These are phyloP conservation scores for Microcyclospora tardicrescens DNA, from an alignment of 2,329 filamentous ascomycete genomes.

Conservation along the genomic window DNA sequence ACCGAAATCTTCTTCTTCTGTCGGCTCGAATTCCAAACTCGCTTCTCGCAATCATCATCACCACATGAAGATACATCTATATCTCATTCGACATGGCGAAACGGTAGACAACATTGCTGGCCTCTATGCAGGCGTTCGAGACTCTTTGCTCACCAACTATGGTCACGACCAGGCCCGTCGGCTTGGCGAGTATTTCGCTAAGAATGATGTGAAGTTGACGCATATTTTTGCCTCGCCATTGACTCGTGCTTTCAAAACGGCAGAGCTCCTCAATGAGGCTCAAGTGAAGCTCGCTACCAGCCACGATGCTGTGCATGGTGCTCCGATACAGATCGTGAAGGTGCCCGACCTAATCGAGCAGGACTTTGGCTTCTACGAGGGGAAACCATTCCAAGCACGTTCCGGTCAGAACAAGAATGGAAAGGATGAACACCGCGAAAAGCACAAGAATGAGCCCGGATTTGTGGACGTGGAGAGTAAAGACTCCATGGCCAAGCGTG, in stretches of 20 bases:
- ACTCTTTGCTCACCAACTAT: constrained; percentile 70
- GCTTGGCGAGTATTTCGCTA: constrained; percentile 54
- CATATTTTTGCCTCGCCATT: constrained; percentile 69
- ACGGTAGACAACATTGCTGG: constrained; percentile 77
- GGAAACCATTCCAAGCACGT: constrained; percentile 42
- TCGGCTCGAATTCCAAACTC: too few relatives aligned
- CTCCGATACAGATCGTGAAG: constrained; percentile 25
- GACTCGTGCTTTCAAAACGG: constrained; percentile 59
- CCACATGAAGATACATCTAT: constrained; percentile 34
- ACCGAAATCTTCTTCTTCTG: too few relatives aligned
- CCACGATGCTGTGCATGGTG: not conserved
- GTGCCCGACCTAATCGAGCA: constrained; percentile 52
- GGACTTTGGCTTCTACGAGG: constrained; percentile 61
- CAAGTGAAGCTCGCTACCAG: not conserved
- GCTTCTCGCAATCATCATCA: not conserved
- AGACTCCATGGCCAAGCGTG: constrained; percentile 51
- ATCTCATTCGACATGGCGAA: constrained; percentile 77
- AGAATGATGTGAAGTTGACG: constrained; percentile 50
- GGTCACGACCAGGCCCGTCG: constrained; percentile 66
- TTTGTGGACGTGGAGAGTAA: constrained; percentile 53
- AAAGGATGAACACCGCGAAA: constrained; percentile 27
- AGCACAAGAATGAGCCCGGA: constrained; percentile 28
- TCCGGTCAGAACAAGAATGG: constrained; percentile 22
- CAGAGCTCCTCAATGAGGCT: constrained; percentile 43
- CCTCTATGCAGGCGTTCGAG: constrained; percentile 65